Evolutionary conservation across 2,329 filamentous ascomycete species (phyloP).

Genomic region (Seiridium unicorne): DNA sequence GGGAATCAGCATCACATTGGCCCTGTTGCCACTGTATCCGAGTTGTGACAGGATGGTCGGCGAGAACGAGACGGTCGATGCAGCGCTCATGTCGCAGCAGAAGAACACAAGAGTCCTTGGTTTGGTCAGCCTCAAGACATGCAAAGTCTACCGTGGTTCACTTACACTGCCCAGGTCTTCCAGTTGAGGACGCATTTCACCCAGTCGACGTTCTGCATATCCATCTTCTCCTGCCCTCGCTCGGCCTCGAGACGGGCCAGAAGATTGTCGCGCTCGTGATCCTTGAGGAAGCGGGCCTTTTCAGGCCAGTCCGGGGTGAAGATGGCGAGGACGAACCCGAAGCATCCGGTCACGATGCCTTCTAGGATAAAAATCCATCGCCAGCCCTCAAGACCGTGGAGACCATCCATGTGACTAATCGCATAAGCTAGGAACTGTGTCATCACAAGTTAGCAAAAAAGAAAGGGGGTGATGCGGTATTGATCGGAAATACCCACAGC

Average conservation of each 20-base stretch:
- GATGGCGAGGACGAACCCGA: neutral
- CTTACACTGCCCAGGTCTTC: slow-evolving; percentile 6
- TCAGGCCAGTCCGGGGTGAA: neutral
- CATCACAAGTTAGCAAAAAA: neutral
- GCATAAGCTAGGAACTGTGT: slow-evolving; percentile 5
- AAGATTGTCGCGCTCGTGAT: neutral
- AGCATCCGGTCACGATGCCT: slow-evolving; percentile 15
- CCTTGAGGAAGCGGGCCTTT: neutral
- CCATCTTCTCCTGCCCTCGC: neutral
- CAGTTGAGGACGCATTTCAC: slow-evolving; percentile 1
- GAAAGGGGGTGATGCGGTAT: neutral
- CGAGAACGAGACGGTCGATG: slow-evolving; percentile 2
- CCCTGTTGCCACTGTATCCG: neutral
- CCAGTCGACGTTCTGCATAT: neutral
- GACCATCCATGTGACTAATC: slow-evolving; percentile 16
- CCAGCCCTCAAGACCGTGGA: slow-evolving; percentile 22
- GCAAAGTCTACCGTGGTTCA: neutral
- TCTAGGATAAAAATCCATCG: slow-evolving; percentile 24
- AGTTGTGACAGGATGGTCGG: slow-evolving; percentile 5
- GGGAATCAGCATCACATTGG: slow-evolving; percentile 1
- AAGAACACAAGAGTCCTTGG: neutral
- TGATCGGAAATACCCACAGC: neutral
- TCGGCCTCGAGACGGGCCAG: neutral
- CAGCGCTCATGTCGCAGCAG: slow-evolving; percentile 2
- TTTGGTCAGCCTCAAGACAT: neutral